Percentiles rank a stretch among this genome's conserved stretches.
Evolutionary conservation across 495 filamentous ascomycete species (phyloP).

Genomic region (Penicillium dipodomyicola): DNA sequence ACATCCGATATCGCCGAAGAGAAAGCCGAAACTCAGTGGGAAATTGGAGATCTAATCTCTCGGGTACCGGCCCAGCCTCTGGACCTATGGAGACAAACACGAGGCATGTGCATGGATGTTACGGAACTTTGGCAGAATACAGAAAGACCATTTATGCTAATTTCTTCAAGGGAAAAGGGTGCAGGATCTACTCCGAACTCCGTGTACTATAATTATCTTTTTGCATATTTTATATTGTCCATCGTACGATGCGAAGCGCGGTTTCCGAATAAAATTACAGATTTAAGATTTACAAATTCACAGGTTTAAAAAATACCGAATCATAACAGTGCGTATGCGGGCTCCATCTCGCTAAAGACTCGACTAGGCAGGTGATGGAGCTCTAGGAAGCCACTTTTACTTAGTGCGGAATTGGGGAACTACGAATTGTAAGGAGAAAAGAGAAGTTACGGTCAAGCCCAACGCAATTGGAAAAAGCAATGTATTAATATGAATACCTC

Average conservation of each 20-base stretch:
- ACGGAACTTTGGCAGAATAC: too few species aligned
- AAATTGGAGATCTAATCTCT: constrained; percentile 8
- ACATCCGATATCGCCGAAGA: constrained; percentile 11
- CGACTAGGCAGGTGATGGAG: constrained; percentile 11
- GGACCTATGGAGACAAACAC: not conserved
- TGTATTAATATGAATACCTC: not conserved
- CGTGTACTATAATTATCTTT: not conserved
- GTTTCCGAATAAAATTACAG: not conserved
- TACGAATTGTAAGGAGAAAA: not conserved
- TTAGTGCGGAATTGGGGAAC: not conserved
- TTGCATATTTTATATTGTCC: too few species aligned
- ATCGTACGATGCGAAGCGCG: not conserved
- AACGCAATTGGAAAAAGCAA: not conserved
- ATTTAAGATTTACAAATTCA: not conserved
- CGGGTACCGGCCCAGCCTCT: not conserved
- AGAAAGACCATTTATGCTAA: not conserved
- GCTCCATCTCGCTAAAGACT: constrained; percentile 10
- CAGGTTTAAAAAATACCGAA: not conserved
- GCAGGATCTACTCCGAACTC: not conserved
- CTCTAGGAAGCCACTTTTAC: not conserved
- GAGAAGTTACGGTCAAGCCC: constrained; percentile 6
- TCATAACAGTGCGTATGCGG: constrained; percentile 4
- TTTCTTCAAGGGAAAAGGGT: not conserved
- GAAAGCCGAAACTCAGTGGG: not conserved
- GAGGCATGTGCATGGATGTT: not conserved